Percentiles rank a stretch among this genome's conserved stretches.
Evolutionary conservation across 805 yeast genomes (phyloP).

Genomic region (Dipodascopsis uninucleata): DNA sequence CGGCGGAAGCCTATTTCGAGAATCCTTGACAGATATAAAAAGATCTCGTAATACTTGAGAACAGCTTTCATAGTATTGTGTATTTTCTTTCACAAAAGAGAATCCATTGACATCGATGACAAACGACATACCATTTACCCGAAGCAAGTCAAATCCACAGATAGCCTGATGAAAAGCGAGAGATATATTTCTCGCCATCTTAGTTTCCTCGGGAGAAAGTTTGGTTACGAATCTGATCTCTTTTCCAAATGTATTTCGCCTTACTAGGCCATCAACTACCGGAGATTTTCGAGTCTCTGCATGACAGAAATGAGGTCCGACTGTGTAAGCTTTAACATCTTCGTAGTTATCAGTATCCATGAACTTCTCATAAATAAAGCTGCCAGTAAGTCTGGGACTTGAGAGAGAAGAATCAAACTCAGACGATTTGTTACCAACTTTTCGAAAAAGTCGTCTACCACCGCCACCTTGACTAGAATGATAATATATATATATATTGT

Average conservation of each 20-base stretch:
- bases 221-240: slow-evolving; percentile 89
- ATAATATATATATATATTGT: slow-evolving; percentile 90
- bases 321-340: slow-evolving; percentile 98
- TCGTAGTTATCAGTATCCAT: slow-evolving; percentile 98
- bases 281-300: slow-evolving; percentile 99
- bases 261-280: slow-evolving; percentile 97
- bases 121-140: slow-evolving; percentile 83
- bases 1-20: slow-evolving; percentile 39
- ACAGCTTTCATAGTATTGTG: slow-evolving; percentile 77
- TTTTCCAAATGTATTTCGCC: slow-evolving; percentile 96
- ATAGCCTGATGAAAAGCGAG: slow-evolving; percentile 82
- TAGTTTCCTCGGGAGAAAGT: slow-evolving; percentile 66
- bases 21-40: slow-evolving; percentile 47
- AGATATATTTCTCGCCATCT: slow-evolving; percentile 76
- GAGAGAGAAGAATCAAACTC: slow-evolving; percentile 83
- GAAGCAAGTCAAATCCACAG: slow-evolving; percentile 91
- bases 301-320: slow-evolving; percentile 85
- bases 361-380: slow-evolving; percentile 86
- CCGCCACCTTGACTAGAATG: slow-evolving; percentile 92
- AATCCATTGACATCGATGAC: slow-evolving; percentile 98
- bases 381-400: slow-evolving; percentile 81
- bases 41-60: slow-evolving; percentile 71
- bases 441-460: slow-evolving; percentile 88
- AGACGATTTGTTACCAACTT: slow-evolving; percentile 94
- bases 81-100: slow-evolving; percentile 92